phyloP scores from a whole-genome alignment of 2,329 filamentous ascomycete species.

The Aspergillus pseudoviridinutans region DNA sequence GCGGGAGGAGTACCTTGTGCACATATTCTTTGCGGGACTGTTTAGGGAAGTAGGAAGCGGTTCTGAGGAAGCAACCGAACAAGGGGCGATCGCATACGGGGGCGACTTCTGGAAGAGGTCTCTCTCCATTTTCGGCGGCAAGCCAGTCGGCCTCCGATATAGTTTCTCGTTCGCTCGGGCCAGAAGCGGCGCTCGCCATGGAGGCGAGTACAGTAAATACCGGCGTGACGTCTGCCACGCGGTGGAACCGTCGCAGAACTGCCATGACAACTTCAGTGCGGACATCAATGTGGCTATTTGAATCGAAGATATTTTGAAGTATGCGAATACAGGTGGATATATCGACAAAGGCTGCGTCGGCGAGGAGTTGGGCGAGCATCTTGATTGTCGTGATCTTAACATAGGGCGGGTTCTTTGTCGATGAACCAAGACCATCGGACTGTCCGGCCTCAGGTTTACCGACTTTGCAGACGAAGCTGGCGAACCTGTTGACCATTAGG shows the following conservation, averaged over 20 bases:
- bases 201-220: neutral
- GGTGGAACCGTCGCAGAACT: slow-evolving; percentile 7
- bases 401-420: neutral
- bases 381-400: slow-evolving; percentile 18
- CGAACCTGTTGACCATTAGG: slow-evolving; percentile 4
- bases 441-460: neutral
- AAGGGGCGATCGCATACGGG: slow-evolving; percentile 5
- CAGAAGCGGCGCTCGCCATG: slow-evolving; percentile 4
- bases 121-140: slow-evolving; percentile 6
- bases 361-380: slow-evolving; percentile 11
- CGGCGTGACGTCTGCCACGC: slow-evolving; percentile 1
- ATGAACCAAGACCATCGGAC: neutral
- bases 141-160: slow-evolving; percentile 10
- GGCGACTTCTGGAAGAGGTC: slow-evolving; percentile 4
- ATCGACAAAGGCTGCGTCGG: slow-evolving; percentile 8
- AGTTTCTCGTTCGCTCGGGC: slow-evolving; percentile 8
- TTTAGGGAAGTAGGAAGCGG: slow-evolving; percentile 4
- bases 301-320: slow-evolving; percentile 7
- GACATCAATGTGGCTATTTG: slow-evolving; percentile 11
- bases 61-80: slow-evolving; percentile 6
- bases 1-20: slow-evolving; percentile 10
- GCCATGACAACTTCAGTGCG: slow-evolving; percentile 7
- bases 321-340: neutral
- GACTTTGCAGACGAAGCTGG: slow-evolving; percentile 2
- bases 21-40: slow-evolving; percentile 8